Evolutionary conservation across 108 stramenopile species (phyloP), one percentile per base, ranked within the genome.

Genomic region (Pseudonitzschia multistriata): DNA sequence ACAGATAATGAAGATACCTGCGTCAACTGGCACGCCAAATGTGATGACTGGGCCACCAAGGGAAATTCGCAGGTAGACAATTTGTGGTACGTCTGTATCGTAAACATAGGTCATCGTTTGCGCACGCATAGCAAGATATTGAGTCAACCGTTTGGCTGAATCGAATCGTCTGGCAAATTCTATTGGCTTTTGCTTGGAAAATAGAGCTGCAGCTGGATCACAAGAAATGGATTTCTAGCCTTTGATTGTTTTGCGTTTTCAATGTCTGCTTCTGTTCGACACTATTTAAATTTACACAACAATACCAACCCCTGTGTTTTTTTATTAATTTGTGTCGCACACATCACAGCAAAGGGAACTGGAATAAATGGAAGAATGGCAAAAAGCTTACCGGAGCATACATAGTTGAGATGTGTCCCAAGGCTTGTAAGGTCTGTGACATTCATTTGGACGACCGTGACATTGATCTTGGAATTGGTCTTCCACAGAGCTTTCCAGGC

Each of bases 351-450:
- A 27, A 45, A n/a, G 73, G 73, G 5, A 39, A 45, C 56, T 74
- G 73, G 73, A 22, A 49, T 50, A 48, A 63, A 5, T 47, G 42
- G 17, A 66, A 74, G 42, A 64, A 64, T 27, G 37, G 48, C 6
- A 40, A 48, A 34, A 60, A 25, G 6, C 47, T 74, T 1, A 67
- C 66, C 37, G 53, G 34, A 28, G 45, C 65, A 6, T 74, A 63
- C 39, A 57, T 74, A 22, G 57, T 74, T 14, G 73, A 74, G 48
- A 59, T 74, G 22, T 74, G 73, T 61, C 73, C 73, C 8, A 21
- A 33, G 22, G 34, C 66, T 10, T 74, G 73, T 25, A 62, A 62
- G 3, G 56, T 59, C 17, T 74, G 73, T 62, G 66, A 74, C 52
- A 47, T 74, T 33, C 65, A 74, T 49, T 67, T 74, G 42, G 54